These are phyloP conservation scores for Phenoliferia sp. DNA, from an alignment of 1,284 basidiomycete species.

Conservation along the genomic window DNA sequence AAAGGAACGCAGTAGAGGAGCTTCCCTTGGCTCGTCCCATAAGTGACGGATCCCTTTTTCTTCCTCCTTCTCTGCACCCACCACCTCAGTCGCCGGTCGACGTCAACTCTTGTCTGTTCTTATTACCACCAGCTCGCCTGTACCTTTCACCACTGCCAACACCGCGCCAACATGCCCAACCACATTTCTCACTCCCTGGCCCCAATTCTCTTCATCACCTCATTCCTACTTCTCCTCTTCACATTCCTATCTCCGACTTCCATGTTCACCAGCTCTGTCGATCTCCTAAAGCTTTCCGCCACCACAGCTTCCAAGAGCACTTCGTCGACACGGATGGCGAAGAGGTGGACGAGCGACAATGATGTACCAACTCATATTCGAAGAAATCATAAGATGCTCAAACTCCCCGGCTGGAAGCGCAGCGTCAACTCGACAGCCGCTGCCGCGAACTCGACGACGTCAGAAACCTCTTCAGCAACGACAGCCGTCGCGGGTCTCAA, in stretches of 20 bases:
- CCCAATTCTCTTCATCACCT: conserved; percentile 16
- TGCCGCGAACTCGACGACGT: neutral
- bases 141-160: neutral
- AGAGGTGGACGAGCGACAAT: conserved; percentile 3
- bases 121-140: neutral
- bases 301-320: neutral
- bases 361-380: neutral
- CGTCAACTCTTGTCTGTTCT: neutral
- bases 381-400: neutral
- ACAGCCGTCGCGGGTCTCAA: neutral
- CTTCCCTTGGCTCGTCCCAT: no score
- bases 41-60: no score
- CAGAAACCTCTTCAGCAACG: neutral
- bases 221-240: conserved; percentile 22
- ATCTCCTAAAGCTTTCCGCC: conserved; percentile 12
- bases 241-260: conserved; percentile 22
- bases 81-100: conserved; percentile 20
- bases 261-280: conserved; percentile 20
- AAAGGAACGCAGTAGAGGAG: no score
- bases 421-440: neutral
- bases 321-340: neutral
- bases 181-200: conserved; percentile 25
- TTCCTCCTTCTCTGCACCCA: neutral
- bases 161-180: conserved; percentile 11
- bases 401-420: neutral